These are phyloP conservation scores for Athelia psychrophila DNA, from an alignment of 1,284 basidiomycete genomes.

Conservation along the genomic window DNA sequence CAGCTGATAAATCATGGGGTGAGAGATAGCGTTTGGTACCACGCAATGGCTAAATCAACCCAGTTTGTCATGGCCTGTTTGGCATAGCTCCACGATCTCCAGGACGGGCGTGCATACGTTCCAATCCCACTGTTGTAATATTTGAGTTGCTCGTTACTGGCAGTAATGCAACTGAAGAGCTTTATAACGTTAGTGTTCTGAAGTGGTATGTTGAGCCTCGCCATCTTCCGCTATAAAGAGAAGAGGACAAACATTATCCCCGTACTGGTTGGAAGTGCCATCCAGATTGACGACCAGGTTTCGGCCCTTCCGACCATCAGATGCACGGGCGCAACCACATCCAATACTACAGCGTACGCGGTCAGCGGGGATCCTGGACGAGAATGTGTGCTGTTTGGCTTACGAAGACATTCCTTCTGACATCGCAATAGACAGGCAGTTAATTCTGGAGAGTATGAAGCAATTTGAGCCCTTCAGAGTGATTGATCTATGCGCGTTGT, in stretches of 20 bases:
- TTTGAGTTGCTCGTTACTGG: background rate
- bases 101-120: background rate
- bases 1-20: background rate
- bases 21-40: background rate
- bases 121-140: background rate
- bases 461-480: too few species aligned
- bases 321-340: too few species aligned
- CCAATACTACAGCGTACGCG: too few species aligned
- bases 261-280: background rate
- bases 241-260: background rate
- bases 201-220: background rate
- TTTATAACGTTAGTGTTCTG: background rate
- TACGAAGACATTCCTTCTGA: too few species aligned
- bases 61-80: background rate
- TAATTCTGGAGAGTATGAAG: too few species aligned
- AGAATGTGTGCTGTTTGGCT: too few species aligned
- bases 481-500: too few species aligned
- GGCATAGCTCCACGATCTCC: background rate
- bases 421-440: too few species aligned
- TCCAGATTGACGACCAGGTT: background rate
- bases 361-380: too few species aligned
- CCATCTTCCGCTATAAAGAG: background rate
- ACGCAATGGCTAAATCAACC: background rate
- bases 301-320: too few species aligned
- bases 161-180: background rate